These are phyloP conservation scores for Torrubiella hemipterigena DNA, from an alignment of 2,329 filamentous ascomycete genomes.

Conservation along the genomic window DNA sequence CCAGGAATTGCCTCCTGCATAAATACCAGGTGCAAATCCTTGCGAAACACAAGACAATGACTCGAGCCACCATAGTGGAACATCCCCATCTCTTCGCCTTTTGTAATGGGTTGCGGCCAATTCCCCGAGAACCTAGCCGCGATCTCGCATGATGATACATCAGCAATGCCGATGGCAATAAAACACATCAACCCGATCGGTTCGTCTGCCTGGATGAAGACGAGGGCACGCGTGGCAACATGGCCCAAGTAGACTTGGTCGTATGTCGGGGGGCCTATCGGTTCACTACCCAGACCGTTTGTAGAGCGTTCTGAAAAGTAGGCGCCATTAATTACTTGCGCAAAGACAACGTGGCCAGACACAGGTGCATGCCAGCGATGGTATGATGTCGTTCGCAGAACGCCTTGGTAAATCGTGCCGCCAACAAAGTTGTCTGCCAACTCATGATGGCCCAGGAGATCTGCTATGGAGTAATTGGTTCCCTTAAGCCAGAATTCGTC, in stretches of 20 bases:
- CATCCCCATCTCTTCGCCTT: slow-evolving; percentile 60
- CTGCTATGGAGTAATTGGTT: slow-evolving; percentile 47
- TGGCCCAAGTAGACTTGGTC: slow-evolving; percentile 51
- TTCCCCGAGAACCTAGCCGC: slow-evolving; percentile 11
- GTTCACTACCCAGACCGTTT: slow-evolving; percentile 5
- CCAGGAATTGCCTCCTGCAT: slow-evolving; percentile 8
- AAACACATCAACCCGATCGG: slow-evolving; percentile 55
- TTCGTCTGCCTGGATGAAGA: slow-evolving; percentile 56
- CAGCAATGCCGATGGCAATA: slow-evolving; percentile 59
- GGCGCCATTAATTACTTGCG: slow-evolving; percentile 43
- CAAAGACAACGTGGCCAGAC: slow-evolving; percentile 40
- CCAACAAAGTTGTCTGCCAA: slow-evolving; percentile 38
- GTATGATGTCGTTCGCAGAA: slow-evolving; percentile 50
- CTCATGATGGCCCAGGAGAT: slow-evolving; percentile 44
- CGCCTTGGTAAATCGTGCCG: slow-evolving; percentile 56
- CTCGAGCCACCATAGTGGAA: slow-evolving; percentile 62
- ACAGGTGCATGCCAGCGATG: slow-evolving; percentile 58
- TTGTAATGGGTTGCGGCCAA: slow-evolving; percentile 16
- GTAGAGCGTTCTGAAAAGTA: slow-evolving; percentile 44
- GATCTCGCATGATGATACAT: slow-evolving; percentile 54
- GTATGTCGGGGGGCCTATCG: slow-evolving; percentile 10
- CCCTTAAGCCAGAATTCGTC: slow-evolving; percentile 56
- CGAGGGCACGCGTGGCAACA: slow-evolving; percentile 51
- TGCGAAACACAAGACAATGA: slow-evolving; percentile 51
- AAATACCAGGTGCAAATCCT: slow-evolving; percentile 28